Base-by-base conservation (phyloP, 768 basidiomycete species). In the Lactarius deliciosus region DNA sequence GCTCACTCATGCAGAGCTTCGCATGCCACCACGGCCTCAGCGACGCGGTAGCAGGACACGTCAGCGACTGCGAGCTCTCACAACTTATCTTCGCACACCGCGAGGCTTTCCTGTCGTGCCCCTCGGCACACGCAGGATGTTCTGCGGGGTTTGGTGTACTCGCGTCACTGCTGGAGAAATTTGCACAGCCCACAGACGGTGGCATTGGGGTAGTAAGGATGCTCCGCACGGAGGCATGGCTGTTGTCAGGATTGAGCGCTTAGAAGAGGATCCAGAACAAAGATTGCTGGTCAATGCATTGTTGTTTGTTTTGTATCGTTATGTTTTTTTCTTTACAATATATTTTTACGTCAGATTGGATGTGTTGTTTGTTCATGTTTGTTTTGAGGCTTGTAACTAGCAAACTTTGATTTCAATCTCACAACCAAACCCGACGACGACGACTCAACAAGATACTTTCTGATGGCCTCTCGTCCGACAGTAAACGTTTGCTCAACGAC, bases 381-480 rank as follows among this genome's bases (percentile, higher is more conserved):
- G 40, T 9, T 16, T 63, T 67, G 61, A 6, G 66, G 69, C 69
- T 70, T 63, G 41, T 40, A 70, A 70, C 67, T 69, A n/a, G 68
- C 69, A 70, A 70, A 70, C 69, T 43, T 69, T 70, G 53, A 64
- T 69, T 58, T 63, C 41, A 57, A 40, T 66, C 45, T 11, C 22
- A 36, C 16, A 54, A 50, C 18, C 15, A 28, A 11, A n/a, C 9
- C 13, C 47, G 47, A 43, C 36, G 34, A 45, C 40, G 20, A n/a
- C 11, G 30, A 45, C 43, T 7, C 20, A 40, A 60, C 54, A 58
- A 59, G 40, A 70, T 60, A 47, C 61, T 41, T 61, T 60, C 50
- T 71, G 76, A 96, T 96, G 94, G 91, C 94, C 80, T 91, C 92
- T 73, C 86, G 94, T 81, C 94, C 94, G 69, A 96, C 92, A 77